Evolutionary conservation across 2,329 filamentous ascomycete genomes (phyloP).

Genomic region (Colletotrichum euphorbiae): DNA sequence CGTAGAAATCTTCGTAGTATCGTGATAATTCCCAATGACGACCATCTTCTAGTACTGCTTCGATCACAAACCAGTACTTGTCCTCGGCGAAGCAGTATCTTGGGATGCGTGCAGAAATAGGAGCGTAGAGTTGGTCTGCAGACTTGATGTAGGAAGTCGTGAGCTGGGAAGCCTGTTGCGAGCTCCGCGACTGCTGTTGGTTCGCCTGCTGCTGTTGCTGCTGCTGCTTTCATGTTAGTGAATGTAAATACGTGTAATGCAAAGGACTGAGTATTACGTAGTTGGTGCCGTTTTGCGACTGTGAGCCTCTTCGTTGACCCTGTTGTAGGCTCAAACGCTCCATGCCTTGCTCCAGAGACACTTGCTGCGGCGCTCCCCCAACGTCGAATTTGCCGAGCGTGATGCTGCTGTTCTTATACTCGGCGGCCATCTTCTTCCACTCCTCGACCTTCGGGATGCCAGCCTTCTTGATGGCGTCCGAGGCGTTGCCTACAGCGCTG

Average conservation of each 20-base stretch:
- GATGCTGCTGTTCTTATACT: constrained; percentile 99
- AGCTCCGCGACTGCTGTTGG: constrained; percentile 43
- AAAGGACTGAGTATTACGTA: constrained; percentile 53
- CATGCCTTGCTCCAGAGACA: constrained; percentile 75
- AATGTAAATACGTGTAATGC: not conserved
- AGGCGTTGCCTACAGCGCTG: constrained; percentile 81
- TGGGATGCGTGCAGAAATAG: constrained; percentile 86
- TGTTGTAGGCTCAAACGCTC: constrained; percentile 82
- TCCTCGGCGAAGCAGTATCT: constrained; percentile 96
- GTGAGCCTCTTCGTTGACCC: constrained; percentile 54
- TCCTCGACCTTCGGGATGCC: constrained; percentile 96
- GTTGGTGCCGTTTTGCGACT: constrained; percentile 56
- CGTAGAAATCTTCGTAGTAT: constrained; percentile 99
- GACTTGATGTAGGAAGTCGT: constrained; percentile 57
- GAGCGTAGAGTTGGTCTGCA: constrained; percentile 73
- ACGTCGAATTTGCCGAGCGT: constrained; percentile 88
- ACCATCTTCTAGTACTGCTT: constrained; percentile 89
- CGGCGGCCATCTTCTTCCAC: constrained; percentile 99
- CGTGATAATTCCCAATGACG: constrained; percentile 92
- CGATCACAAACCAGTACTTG: constrained; percentile 99
- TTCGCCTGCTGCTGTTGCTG: constrained; percentile 48
- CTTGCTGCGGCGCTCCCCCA: constrained; percentile 54
- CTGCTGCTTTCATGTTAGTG: constrained; percentile 43
- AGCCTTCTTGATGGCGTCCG: constrained; percentile 86
- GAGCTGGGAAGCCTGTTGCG: constrained; percentile 52